A percentile compares a stretch with the other conserved stretches of the same genome.
phyloP scores from a whole-genome alignment of 805 yeast genomes.

The Candida silvicultrix region DNA sequence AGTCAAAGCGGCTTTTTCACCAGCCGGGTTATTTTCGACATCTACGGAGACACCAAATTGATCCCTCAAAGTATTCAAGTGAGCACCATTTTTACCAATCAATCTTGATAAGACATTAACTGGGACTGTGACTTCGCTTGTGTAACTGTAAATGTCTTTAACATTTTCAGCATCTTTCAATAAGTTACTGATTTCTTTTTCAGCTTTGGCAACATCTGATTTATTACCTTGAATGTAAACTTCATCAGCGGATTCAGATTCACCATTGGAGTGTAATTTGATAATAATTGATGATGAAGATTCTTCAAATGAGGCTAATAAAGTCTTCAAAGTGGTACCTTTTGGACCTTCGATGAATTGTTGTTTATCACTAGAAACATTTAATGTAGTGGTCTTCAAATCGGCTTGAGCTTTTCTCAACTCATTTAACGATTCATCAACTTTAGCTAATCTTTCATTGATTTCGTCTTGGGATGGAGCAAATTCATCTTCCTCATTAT shows the following conservation, averaged over 20 bases:
- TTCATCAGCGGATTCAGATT: slow-evolving; percentile 40
- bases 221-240: slow-evolving; percentile 67
- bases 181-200: slow-evolving; percentile 44
- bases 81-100: slow-evolving; percentile 86
- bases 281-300: slow-evolving; percentile 31
- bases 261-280: slow-evolving; percentile 35
- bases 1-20: slow-evolving; percentile 41
- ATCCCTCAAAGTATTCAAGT: slow-evolving; percentile 59
- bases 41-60: slow-evolving; percentile 75
- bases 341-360: slow-evolving; percentile 54
- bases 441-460: slow-evolving; percentile 44
- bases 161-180: slow-evolving; percentile 50
- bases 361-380: slow-evolving; percentile 51
- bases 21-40: slow-evolving; percentile 48
- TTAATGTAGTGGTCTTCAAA: slow-evolving; percentile 45
- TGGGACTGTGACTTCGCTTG: slow-evolving; percentile 53
- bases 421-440: slow-evolving; percentile 45
- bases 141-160: slow-evolving; percentile 37
- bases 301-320: slow-evolving; percentile 25
- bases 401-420: slow-evolving; percentile 53
- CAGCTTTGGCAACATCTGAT: slow-evolving; percentile 49
- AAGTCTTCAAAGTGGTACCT: slow-evolving; percentile 46
- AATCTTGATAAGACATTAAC: slow-evolving; percentile 63
- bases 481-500: slow-evolving; percentile 54
- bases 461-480: slow-evolving; percentile 63